Evolutionary conservation across 1,284 basidiomycete species (phyloP).

Genomic region (Puccinia polysora): DNA sequence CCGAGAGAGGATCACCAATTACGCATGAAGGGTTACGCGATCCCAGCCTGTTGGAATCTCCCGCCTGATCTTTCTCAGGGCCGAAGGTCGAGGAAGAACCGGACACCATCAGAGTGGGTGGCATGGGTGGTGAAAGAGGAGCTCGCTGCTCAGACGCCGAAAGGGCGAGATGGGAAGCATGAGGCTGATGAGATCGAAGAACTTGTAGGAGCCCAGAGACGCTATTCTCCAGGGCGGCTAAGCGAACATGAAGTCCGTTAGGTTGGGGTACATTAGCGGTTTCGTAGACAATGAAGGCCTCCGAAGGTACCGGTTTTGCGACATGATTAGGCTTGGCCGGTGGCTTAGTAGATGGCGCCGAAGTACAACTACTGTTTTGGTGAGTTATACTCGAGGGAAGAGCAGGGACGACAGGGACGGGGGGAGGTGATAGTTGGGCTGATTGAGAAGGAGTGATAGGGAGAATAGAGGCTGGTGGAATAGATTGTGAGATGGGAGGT

Average conservation of each 20-base stretch:
- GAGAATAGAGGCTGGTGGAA: background rate
- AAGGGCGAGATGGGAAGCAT: background rate
- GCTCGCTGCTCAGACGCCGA: constrained; percentile 3
- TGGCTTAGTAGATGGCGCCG: constrained; percentile 9
- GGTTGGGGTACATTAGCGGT: constrained; percentile 13
- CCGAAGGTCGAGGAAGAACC: constrained; percentile 15
- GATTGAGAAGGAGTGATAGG: constrained; percentile 5
- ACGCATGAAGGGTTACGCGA: background rate
- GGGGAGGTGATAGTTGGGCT: constrained; percentile 3
- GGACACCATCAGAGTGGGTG: constrained; percentile 22
- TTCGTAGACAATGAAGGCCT: background rate
- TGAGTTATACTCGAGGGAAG: background rate
- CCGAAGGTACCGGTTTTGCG: constrained; percentile 17
- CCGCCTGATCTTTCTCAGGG: constrained; percentile 29
- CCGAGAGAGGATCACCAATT: constrained; percentile 26
- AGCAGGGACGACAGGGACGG: background rate
- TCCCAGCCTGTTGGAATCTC: constrained; percentile 8
- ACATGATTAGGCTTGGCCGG: constrained; percentile 2
- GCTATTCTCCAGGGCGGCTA: constrained; percentile 37
- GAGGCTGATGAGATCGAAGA: constrained; percentile 24
- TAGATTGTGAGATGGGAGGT: background rate
- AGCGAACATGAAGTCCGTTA: constrained; percentile 16
- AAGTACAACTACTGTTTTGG: background rate
- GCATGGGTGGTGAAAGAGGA: constrained; percentile 24
- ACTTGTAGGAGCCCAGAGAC: constrained; percentile 39